phyloP scores from a whole-genome alignment of 2,329 filamentous ascomycete genomes.

The Aspergillus glaucus region DNA sequence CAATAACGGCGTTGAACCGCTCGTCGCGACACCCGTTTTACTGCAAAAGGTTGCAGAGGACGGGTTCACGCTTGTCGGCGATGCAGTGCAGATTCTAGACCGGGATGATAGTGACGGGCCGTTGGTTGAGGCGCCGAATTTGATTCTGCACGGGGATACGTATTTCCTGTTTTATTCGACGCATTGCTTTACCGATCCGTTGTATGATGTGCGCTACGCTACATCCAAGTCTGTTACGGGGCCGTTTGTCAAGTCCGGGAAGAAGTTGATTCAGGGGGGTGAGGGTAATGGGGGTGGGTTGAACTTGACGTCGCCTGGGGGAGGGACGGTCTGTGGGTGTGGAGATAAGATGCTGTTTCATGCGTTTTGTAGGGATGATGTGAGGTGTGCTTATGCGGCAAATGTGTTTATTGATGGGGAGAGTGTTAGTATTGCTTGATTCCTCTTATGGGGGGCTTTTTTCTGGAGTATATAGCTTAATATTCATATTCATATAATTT shows the following conservation, averaged over 20 bases:
- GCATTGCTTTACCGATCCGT: constrained; percentile 50
- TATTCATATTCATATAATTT: no score
- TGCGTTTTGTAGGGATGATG: constrained; percentile 20
- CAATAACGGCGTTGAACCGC: constrained; percentile 37
- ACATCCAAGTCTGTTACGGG: constrained; percentile 36
- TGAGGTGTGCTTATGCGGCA: constrained; percentile 27
- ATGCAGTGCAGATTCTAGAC: constrained; percentile 52
- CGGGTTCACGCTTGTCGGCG: constrained; percentile 50
- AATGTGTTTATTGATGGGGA: constrained; percentile 16
- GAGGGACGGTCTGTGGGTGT: constrained; percentile 25
- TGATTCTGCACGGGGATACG: constrained; percentile 40
- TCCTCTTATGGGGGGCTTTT: no score
- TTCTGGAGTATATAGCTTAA: no score
- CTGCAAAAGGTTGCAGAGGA: constrained; percentile 37
- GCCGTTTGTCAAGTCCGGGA: constrained; percentile 32
- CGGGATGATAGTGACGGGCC: constrained; percentile 58
- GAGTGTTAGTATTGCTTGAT: constrained; percentile 12
- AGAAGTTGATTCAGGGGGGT: constrained; percentile 28
- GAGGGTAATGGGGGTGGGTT: constrained; percentile 21
- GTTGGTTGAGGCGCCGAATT: constrained; percentile 56
- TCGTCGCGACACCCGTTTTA: constrained; percentile 35
- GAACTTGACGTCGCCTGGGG: constrained; percentile 25
- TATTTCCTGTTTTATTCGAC: constrained; percentile 60
- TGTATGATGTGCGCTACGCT: constrained; percentile 58
- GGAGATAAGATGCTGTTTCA: constrained; percentile 30